Evolutionary conservation across 306 rosid species (phyloP).

Genomic region (Dryas alaskensis): DNA sequence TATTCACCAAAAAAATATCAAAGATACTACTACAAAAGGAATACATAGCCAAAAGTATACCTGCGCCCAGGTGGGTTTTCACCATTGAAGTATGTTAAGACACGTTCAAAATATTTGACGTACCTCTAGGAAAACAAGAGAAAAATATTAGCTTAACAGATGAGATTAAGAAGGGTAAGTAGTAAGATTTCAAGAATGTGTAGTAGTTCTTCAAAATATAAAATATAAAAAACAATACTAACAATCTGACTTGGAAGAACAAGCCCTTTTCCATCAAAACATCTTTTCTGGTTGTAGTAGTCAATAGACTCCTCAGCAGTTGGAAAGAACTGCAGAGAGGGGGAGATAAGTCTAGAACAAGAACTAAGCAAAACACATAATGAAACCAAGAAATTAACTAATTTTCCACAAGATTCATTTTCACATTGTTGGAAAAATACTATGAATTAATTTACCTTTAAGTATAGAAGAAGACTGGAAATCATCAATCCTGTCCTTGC

Average conservation of each 20-base stretch:
- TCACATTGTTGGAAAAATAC: conserved; percentile 23
- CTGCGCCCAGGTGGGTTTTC: conserved; percentile 91
- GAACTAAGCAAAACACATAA: conserved; percentile 14
- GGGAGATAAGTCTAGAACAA: conserved; percentile 18
- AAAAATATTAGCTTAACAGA: conserved; percentile 3
- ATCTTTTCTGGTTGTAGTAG: conserved; percentile 94
- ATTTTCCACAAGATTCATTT: conserved; percentile 14
- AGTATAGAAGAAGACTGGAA: conserved; percentile 87
- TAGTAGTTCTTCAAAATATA: conserved; percentile 20
- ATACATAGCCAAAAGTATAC: conserved; percentile 39
- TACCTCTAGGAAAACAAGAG: conserved; percentile 57
- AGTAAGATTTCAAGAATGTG: conserved; percentile 16
- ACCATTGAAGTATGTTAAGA: conserved; percentile 81
- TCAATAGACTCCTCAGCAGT: conserved; percentile 97
- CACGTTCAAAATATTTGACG: conserved; percentile 88
- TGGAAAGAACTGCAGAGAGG: conserved; percentile 75
- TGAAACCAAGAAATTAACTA: conserved; percentile 12
- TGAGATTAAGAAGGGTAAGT: conserved; percentile 3
- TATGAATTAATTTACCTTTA: conserved; percentile 54
- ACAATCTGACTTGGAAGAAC: conserved; percentile 98
- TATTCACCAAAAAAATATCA: no score
- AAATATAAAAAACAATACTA: conserved; percentile 39
- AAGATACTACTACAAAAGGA: conserved; percentile 5
- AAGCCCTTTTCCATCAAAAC: conserved; percentile 92
- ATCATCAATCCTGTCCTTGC: conserved; percentile 99